Percentiles rank a stretch among this genome's conserved stretches.
Evolutionary conservation across 768 basidiomycete species (phyloP).

Genomic region (Mycena filopes): DNA sequence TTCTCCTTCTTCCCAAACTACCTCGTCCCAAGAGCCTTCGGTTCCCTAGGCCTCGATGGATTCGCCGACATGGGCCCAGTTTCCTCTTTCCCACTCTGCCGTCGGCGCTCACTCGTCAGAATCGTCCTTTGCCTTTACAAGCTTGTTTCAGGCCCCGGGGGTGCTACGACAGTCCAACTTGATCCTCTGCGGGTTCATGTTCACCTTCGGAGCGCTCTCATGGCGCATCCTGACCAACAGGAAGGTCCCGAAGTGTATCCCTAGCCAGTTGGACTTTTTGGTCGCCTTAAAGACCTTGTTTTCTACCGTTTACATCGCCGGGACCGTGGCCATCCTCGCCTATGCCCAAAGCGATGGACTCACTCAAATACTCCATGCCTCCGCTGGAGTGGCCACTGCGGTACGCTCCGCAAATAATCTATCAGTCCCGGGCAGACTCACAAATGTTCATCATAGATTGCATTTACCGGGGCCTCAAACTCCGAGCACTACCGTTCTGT

Average conservation of each 20-base stretch:
- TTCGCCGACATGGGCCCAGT: too few species aligned
- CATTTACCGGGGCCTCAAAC: background rate
- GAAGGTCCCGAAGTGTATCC: constrained; percentile 10
- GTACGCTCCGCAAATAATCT: background rate
- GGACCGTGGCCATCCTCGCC: background rate
- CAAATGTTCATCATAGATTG: background rate
- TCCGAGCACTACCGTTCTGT: constrained; percentile 25
- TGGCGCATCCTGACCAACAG: background rate
- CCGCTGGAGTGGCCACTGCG: background rate
- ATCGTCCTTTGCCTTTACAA: too few species aligned
- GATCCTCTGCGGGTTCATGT: background rate
- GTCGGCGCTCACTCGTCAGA: too few species aligned
- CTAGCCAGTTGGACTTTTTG: constrained; percentile 3
- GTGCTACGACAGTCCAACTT: too few species aligned
- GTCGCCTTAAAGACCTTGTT: constrained; percentile 2
- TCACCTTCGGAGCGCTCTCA: background rate
- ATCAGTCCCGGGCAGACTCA: background rate
- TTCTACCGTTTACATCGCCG: background rate
- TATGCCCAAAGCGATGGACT: background rate
- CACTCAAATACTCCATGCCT: background rate
- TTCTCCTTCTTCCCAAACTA: too few species aligned
- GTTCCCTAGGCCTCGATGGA: too few species aligned
- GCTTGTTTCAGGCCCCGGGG: too few species aligned
- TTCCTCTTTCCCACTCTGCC: too few species aligned
- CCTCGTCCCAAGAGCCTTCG: too few species aligned